Base-by-base conservation (phyloP, 2,329 filamentous ascomycete species). In the Epichloe uncinata region DNA sequence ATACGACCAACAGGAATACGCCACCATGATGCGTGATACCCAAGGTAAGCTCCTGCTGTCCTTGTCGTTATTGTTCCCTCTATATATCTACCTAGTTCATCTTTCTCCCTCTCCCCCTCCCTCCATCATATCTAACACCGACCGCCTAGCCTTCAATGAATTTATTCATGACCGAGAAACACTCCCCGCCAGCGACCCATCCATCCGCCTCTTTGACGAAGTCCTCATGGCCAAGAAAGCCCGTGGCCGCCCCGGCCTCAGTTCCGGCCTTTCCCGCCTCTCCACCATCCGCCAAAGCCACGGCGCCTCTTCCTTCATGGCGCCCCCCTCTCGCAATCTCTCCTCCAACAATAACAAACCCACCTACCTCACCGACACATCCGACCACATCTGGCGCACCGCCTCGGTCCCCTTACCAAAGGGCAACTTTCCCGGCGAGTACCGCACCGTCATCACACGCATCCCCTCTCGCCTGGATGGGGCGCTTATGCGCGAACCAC, bases 401-500 rank as follows among this genome's bases (percentile, higher is more conserved):
- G 75, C 77, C 4, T 78, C 77, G 12, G 75, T 81, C 40, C 74
- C 79, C 6, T 69, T 78, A 41, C 75, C 76, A n/a, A 77, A 72
- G 55, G 73, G 77, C 48, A 81, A 78, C 57, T 82, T 83, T 55
- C 71, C 75, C 0, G 78, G 78, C 51, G 78, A 82, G 56, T 84
- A 84, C 66, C 73, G 75, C 52, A 67, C 73, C 34, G 72, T 81
- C 13, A 71, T 80, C 49, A 80, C 79, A 12, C 70, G 81, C 56
- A 81, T 87, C 37, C 93, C 93, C 5, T 81, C 87, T 7, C 90
- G 87, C 61, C 75, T 98, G 9, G 93, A 98, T 60, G 78, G 84
- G 4, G 78, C 81, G 13, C 72, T 96, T 44, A 95, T 97, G 88
- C 87, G 88, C 64, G 90, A 96, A 67, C 90, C 90, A 33, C 79